Conservation (phyloP, 2,329 filamentous ascomycete genomes). For the Phyllosticta citriasiana region DNA sequence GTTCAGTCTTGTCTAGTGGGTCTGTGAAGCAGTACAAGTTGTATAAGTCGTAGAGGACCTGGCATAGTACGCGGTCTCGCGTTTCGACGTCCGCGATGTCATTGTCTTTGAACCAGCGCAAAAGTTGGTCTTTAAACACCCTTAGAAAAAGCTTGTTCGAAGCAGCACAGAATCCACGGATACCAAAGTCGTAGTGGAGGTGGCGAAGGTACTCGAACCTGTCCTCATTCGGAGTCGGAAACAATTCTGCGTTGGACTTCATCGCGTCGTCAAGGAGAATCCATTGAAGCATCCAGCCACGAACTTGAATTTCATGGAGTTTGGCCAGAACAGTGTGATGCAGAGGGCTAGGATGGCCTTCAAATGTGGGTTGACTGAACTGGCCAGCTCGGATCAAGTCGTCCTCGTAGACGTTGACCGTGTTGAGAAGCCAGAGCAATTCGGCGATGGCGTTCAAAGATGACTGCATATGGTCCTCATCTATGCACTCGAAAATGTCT, state of each 20-base stretch:
- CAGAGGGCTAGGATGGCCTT: conserved; percentile 32
- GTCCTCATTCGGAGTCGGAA: conserved; percentile 58
- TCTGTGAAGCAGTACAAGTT: conserved; percentile 28
- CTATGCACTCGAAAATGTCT: conserved; percentile 74
- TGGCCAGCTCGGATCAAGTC: conserved; percentile 77
- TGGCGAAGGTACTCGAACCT: conserved; percentile 69
- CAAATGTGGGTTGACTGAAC: conserved; percentile 49
- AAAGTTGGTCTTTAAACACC: conserved; percentile 75
- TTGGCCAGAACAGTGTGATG: conserved; percentile 42
- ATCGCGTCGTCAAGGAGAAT: conserved; percentile 67
- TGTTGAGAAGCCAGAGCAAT: conserved; percentile 65
- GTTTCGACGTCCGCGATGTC: conserved; percentile 61
- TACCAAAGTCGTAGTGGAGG: conserved; percentile 73
- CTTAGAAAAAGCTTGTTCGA: conserved; percentile 84
- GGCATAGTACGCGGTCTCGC: conserved; percentile 64
- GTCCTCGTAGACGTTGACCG: conserved; percentile 74
- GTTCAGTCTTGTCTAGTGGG: conserved; percentile 41
- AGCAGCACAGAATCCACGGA: conserved; percentile 74
- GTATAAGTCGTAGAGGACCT: conserved; percentile 44
- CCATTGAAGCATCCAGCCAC: conserved; percentile 83
- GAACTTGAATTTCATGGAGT: conserved; percentile 77
- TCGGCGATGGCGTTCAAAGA: conserved; percentile 63
- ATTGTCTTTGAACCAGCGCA: conserved; percentile 48
- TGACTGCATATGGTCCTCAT: conserved; percentile 64
- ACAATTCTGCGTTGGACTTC: conserved; percentile 53